Evolutionary conservation across 2,329 filamentous ascomycete genomes (phyloP), one percentile per base, ranked within the genome.

Genomic region (Colletotrichum sp.): DNA sequence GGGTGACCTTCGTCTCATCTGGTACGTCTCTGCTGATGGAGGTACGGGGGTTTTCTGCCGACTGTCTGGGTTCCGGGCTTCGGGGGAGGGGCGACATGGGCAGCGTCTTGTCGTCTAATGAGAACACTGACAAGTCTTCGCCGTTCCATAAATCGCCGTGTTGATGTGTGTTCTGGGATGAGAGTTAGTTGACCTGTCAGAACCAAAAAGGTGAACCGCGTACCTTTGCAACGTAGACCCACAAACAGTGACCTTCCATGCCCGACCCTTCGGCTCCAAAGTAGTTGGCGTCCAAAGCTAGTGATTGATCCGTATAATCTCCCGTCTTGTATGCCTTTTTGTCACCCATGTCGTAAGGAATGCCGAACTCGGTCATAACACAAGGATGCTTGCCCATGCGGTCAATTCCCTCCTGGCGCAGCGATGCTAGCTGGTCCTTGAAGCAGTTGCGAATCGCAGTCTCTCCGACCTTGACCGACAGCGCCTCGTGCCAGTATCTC

Each of bases 341-440:
- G 78, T 98, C 93, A 81, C 99, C 96, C 97, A 99, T 98, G 82
- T 99, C 97, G 82, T 98, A 99, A 0, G 97, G 97, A 74, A 99
- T 98, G 9, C 97, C 97, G 80, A 98, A 98, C 82, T 99, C 97
- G 1, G 95, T 97, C 83, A 98, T 92, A 6, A 99, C 86, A 79
- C 96, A 95, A 0, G 97, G 97, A 79, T 97, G 96, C 27, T 94
- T 92, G 25, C 97, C 97, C 88, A 96, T 95, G 75, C 95, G 93
- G 71, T 98, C 94, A n/a, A 94, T 86, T 1, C 96, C 97, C 84
- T 99, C 97, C 78, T 97, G 90, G 66, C 93, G 91, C 68, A 99
- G 94, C 1, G 93, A 94, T 8, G 92, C 91, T 43, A 99, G 90
- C 82, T 99, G 97, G 78, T 98, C 95, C 58, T 92, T 92, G 85